A percentile compares a stretch with the other conserved stretches of the same genome.
These are phyloP conservation scores for Primulina huaijiensis DNA, from an alignment of 257 asterid species.

Conservation along the genomic window DNA sequence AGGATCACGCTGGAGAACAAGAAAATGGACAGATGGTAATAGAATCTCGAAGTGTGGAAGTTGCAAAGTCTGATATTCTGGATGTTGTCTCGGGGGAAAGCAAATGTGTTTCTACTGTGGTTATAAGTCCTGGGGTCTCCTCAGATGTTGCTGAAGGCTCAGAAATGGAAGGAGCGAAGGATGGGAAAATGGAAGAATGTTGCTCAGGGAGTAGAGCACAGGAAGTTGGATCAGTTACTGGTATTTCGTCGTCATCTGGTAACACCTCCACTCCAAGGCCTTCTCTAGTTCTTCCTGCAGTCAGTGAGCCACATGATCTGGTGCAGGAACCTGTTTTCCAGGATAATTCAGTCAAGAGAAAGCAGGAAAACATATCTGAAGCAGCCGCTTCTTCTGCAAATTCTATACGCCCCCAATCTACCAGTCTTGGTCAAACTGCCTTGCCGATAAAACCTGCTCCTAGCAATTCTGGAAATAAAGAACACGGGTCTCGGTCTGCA, in stretches of 20 bases:
- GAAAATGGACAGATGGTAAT: constrained; percentile 27
- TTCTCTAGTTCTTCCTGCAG: constrained; percentile 23
- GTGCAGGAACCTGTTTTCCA: constrained; percentile 32
- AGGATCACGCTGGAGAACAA: constrained; percentile 27
- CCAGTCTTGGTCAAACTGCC: constrained; percentile 35
- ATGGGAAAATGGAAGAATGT: constrained; percentile 30
- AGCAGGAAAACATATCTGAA: constrained; percentile 37
- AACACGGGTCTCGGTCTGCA: constrained; percentile 25
- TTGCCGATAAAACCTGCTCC: constrained; percentile 30
- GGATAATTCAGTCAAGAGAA: constrained; percentile 21
- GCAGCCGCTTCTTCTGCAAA: constrained; percentile 37
- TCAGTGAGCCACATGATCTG: constrained; percentile 20
- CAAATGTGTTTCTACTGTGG: constrained; percentile 25
- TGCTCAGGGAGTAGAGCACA: constrained; percentile 29
- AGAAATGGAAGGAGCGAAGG: constrained; percentile 35
- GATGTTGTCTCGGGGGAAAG: constrained; percentile 37
- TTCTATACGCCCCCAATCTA: constrained; percentile 31
- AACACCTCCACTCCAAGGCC: constrained; percentile 28
- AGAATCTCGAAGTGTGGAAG: constrained; percentile 26
- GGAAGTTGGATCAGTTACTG: constrained; percentile 30
- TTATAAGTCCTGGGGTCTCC: constrained; percentile 30
- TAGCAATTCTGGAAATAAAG: constrained; percentile 25
- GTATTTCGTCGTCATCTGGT: constrained; percentile 27
- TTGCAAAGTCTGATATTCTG: constrained; percentile 24
- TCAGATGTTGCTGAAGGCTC: constrained; percentile 25